phyloP scores from a whole-genome alignment of 306 rosid genomes.

The Carpinus viminea region DNA sequence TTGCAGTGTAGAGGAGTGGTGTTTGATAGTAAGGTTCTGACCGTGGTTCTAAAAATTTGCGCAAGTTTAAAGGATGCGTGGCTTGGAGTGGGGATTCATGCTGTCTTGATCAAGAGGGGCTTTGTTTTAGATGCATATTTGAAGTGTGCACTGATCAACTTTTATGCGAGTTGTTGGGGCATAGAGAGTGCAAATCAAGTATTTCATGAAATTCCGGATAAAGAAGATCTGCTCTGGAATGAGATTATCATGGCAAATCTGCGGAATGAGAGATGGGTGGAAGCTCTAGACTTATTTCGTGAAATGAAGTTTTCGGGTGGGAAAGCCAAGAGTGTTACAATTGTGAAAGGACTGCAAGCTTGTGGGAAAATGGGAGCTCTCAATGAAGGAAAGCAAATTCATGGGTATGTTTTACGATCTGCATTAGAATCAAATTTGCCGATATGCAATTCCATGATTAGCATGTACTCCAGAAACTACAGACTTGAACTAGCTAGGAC shows the following conservation, averaged over 20 bases:
- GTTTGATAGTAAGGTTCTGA: constrained; percentile 46
- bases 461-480: constrained; percentile 67
- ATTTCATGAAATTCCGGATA: constrained; percentile 45
- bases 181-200: constrained; percentile 54
- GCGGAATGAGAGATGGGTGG: constrained; percentile 53
- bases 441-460: constrained; percentile 62
- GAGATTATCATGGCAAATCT: constrained; percentile 54
- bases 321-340: constrained; percentile 41
- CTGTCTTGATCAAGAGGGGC: constrained; percentile 57
- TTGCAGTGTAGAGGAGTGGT: constrained; percentile 41
- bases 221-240: constrained; percentile 64
- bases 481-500: constrained; percentile 44
- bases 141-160: constrained; percentile 55
- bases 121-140: constrained; percentile 52
- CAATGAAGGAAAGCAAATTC: constrained; percentile 67
- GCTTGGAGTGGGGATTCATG: constrained; percentile 61
- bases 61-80: constrained; percentile 39
- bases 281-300: constrained; percentile 45
- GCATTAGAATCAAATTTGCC: constrained; percentile 42
- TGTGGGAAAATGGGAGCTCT: constrained; percentile 69
- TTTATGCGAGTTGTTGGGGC: constrained; percentile 55
- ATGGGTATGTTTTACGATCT: constrained; percentile 62
- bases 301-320: constrained; percentile 50
- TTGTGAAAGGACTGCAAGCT: constrained; percentile 61
- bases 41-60: constrained; percentile 55